Percentiles rank a stretch among this genome's conserved stretches.
Evolutionary conservation across 352 stramenopile genomes (phyloP).

Genomic region (Thraustochytrium striatum): DNA sequence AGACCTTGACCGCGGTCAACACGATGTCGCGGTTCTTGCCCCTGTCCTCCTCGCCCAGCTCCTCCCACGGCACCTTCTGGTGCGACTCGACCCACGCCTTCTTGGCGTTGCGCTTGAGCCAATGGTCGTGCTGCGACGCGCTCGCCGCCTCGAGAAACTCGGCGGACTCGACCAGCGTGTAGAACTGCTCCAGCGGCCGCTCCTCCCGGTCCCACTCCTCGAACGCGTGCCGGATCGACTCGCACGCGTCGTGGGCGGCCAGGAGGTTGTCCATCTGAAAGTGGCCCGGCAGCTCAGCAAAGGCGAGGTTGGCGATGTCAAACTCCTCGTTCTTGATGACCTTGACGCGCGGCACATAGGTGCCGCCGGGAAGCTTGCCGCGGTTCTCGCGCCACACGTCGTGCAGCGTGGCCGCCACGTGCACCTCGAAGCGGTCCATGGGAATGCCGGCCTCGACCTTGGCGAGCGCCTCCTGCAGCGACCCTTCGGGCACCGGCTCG

Average conservation of each 20-base stretch:
- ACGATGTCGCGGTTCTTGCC: slow-evolving; percentile 35
- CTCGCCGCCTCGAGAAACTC: slow-evolving; percentile 17
- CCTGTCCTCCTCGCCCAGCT: slow-evolving; percentile 33
- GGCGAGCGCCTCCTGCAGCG: not conserved
- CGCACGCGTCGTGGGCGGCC: slow-evolving; percentile 31
- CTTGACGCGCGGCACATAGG: slow-evolving; percentile 22
- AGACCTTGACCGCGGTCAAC: slow-evolving; percentile 1
- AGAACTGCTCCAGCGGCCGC: not conserved
- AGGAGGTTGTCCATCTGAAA: slow-evolving; percentile 46
- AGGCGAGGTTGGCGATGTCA: slow-evolving; percentile 39
- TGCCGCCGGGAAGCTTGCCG: not conserved
- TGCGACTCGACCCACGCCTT: slow-evolving; percentile 39
- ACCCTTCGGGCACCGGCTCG: not conserved
- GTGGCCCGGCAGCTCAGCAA: slow-evolving; percentile 26
- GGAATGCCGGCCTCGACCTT: slow-evolving; percentile 30
- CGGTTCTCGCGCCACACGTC: slow-evolving; percentile 44
- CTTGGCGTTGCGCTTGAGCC: slow-evolving; percentile 42
- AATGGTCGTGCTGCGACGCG: slow-evolving; percentile 30
- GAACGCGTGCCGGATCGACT: slow-evolving; percentile 18
- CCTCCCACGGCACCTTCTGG: slow-evolving; percentile 3
- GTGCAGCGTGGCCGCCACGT: slow-evolving; percentile 35
- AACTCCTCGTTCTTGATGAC: slow-evolving; percentile 47
- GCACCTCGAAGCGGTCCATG: slow-evolving; percentile 36
- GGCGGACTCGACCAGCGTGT: not conserved
- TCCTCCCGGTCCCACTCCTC: not conserved